Conservation (phyloP, 208 protist species). For the Trichomonas vaginalis region DNA sequence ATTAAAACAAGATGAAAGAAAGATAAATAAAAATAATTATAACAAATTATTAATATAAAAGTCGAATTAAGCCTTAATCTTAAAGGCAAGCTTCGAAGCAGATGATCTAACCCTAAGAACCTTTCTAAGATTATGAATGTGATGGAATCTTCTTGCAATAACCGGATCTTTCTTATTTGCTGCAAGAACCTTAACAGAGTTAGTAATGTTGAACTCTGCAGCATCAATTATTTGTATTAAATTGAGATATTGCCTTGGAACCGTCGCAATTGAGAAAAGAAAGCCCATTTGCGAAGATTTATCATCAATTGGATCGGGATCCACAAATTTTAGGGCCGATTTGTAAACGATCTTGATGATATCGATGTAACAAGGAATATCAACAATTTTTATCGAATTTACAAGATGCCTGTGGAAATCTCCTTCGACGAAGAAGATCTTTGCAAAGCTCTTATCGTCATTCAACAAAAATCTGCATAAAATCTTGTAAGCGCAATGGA, state of each 20-base stretch:
- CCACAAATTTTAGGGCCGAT: background rate
- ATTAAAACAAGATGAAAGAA: too few species aligned
- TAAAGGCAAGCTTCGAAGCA: background rate
- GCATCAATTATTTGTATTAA: background rate
- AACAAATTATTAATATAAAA: background rate
- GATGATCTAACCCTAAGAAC: background rate
- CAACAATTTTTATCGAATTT: background rate
- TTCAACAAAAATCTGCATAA: background rate
- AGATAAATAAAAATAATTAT: background rate
- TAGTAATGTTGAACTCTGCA: background rate
- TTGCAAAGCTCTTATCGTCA: background rate
- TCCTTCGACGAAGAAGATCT: background rate
- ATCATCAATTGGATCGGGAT: background rate
- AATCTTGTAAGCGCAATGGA: background rate
- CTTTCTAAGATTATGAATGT: background rate
- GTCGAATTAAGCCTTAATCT: background rate
- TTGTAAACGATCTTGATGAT: background rate
- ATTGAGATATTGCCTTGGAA: background rate
- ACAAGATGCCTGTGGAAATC: background rate
- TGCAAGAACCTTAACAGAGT: background rate
- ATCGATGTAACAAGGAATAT: background rate
- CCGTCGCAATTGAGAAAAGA: background rate
- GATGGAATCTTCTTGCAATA: background rate
- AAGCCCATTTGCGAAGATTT: background rate
- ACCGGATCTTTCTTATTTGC: background rate